Conservation (phyloP, 805 yeast species). For the Zygosaccharomyces bailii region DNA sequence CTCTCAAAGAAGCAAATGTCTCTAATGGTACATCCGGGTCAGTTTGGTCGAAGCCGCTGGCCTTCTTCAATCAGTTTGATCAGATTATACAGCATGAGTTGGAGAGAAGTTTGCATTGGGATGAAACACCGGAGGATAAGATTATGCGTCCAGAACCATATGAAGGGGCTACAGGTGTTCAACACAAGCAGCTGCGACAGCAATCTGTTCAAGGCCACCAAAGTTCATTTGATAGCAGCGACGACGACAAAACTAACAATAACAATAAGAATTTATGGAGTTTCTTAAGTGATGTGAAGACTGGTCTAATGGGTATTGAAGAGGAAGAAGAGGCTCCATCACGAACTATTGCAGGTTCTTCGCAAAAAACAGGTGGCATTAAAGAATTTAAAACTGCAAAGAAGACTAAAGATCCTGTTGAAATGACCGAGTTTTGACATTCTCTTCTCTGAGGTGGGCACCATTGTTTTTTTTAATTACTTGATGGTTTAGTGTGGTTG, state of each 20-base stretch:
- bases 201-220: neutral
- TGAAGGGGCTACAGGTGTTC: conserved; percentile 1
- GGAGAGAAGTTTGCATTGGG: conserved; percentile 48
- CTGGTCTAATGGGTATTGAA: conserved; percentile 38
- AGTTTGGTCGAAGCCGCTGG: conserved; percentile 53
- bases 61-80: conserved; percentile 64
- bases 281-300: conserved; percentile 48
- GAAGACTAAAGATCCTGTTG: conserved; percentile 9
- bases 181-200: conserved; percentile 4
- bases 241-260: neutral
- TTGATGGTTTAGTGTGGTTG: neutral
- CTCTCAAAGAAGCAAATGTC: neutral
- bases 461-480: too few relatives aligned
- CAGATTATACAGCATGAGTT: conserved; percentile 62
- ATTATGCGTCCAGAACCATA: neutral
- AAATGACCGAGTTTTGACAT: conserved; percentile 13
- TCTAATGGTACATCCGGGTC: conserved; percentile 18
- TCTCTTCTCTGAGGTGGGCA: too few relatives aligned
- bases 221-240: neutral
- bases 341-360: neutral
- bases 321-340: conserved; percentile 26
- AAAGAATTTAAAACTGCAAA: conserved; percentile 8
- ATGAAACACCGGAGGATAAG: conserved; percentile 12
- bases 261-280: conserved; percentile 42
- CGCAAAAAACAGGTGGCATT: neutral